A percentile compares a stretch with the other conserved stretches of the same genome.
Evolutionary conservation across 768 basidiomycete species (phyloP).

Genomic region (Termitomyces sp.): DNA sequence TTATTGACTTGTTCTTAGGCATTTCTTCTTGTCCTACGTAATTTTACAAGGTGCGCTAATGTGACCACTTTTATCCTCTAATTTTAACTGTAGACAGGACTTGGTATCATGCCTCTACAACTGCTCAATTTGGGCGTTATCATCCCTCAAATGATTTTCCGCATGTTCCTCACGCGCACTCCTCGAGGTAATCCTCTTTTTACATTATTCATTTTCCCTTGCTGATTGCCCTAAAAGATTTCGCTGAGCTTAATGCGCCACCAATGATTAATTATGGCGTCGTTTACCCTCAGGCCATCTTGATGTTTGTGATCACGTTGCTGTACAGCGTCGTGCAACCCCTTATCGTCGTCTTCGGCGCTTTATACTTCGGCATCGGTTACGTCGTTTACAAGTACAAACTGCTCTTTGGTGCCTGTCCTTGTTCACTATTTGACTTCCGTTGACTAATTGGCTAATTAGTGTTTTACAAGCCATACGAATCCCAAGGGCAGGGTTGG

Average conservation of each 20-base stretch:
- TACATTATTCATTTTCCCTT: neutral
- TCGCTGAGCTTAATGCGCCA: slow-evolving; percentile 93
- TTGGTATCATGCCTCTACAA: slow-evolving; percentile 95
- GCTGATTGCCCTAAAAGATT: slow-evolving; percentile 50
- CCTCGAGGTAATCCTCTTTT: slow-evolving; percentile 64
- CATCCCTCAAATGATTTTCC: slow-evolving; percentile 70
- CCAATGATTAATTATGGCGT: slow-evolving; percentile 98
- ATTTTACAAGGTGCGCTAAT: slow-evolving; percentile 63
- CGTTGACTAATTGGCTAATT: neutral
- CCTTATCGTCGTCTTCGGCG: slow-evolving; percentile 90
- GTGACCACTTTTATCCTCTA: slow-evolving; percentile 2
- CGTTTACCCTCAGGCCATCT: slow-evolving; percentile 94
- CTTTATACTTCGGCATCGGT: slow-evolving; percentile 91
- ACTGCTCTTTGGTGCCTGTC: slow-evolving; percentile 76
- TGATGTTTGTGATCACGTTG: slow-evolving; percentile 93
- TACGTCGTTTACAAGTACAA: slow-evolving; percentile 99
- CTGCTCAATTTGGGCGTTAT: slow-evolving; percentile 88
- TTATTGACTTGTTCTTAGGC: slow-evolving; percentile 27
- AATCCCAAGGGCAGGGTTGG: slow-evolving; percentile 97
- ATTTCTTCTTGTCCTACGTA: slow-evolving; percentile 84
- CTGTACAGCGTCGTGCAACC: slow-evolving; percentile 96
- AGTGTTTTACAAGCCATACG: slow-evolving; percentile 99
- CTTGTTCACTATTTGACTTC: neutral
- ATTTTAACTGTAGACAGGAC: slow-evolving; percentile 34
- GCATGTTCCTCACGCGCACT: slow-evolving; percentile 78